Base-by-base conservation (phyloP, 2,329 filamentous ascomycete species). In the Aspergillus fischeri region DNA sequence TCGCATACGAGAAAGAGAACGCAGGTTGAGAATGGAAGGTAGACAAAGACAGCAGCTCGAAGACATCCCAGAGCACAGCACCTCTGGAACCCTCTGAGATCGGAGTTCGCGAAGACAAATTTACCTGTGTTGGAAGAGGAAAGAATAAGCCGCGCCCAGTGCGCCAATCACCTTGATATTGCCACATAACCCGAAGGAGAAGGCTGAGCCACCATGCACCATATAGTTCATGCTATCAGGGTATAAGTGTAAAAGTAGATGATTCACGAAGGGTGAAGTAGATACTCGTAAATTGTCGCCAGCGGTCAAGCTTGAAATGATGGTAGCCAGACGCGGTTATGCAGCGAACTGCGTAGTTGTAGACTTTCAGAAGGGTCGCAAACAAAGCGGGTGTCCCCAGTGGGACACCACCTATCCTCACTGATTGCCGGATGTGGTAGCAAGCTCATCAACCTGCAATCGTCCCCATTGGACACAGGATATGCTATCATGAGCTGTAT, bases 1-100 rank as follows among this genome's bases (percentile, higher is more conserved):
- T 52, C 56, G 59, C 32, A 59, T 63, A 28, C 59, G 86, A 80
- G 63, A 84, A 83, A 78, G 86, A 45, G 82, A 84, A 56, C 83
- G 89, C 59, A 81, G 83, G 66, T 77, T 86, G 60, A 83, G 65
- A 55, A 66, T 69, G 53, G 65, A 71, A 29, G 60, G 54, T 49
- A 67, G 64, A 53, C 63, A 54, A 48, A 57, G 41, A 21, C 28
- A 24, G 53, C 41, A 35, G 10, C 20, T 20, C 21, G 44, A 14
- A 24, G 10, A 24, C 44, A 47, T 17, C 21, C 44, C 17, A 47
- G 44, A 47, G 21, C 44, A 27, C 24, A 24, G 44, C 44, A 25
- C 24, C 11, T 24, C 8, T 14, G 44, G 5, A 7, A 24, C 10
- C 20, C n/a, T 45, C 21, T 20, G 42, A 45, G 21, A 24, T 24